These are phyloP conservation scores for Tephrocybe sp. DNA, from an alignment of 768 basidiomycete genomes.

Conservation along the genomic window DNA sequence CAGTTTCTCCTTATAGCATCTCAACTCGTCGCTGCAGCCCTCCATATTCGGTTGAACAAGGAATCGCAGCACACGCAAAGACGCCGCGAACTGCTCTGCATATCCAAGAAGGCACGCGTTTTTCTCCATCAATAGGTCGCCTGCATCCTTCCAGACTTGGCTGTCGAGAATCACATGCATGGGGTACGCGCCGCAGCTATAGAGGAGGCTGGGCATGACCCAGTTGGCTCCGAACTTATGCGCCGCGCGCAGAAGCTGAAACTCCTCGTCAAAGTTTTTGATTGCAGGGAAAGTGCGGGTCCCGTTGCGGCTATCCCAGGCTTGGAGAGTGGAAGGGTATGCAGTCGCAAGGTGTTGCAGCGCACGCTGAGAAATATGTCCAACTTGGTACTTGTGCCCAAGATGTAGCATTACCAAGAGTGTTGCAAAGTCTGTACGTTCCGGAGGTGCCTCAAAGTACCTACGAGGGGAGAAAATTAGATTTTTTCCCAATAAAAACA, in stretches of 20 bases:
- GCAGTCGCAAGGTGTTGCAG: slow-evolving; percentile 19
- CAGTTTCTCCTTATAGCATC: slow-evolving; percentile 11
- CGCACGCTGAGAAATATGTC: slow-evolving; percentile 15
- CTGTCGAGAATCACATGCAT: slow-evolving; percentile 18
- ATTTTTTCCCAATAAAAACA: background rate
- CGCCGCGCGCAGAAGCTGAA: slow-evolving; percentile 19
- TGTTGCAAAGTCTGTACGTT: slow-evolving; percentile 13
- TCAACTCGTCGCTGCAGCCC: slow-evolving; percentile 1
- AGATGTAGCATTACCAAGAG: slow-evolving; percentile 20
- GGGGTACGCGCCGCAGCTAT: slow-evolving; percentile 19
- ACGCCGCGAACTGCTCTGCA: slow-evolving; percentile 14
- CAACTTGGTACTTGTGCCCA: slow-evolving; percentile 21
- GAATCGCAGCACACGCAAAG: slow-evolving; percentile 14
- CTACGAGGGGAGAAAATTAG: background rate
- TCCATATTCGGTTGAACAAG: slow-evolving; percentile 7
- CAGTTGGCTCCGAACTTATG: slow-evolving; percentile 16
- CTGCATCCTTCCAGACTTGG: slow-evolving; percentile 14
- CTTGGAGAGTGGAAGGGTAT: slow-evolving; percentile 17
- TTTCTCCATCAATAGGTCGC: slow-evolving; percentile 13
- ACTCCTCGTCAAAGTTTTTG: slow-evolving; percentile 16
- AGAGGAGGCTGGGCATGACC: slow-evolving; percentile 20
- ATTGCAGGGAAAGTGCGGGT: slow-evolving; percentile 15
- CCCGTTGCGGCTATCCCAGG: slow-evolving; percentile 14
- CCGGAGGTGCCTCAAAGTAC: slow-evolving; percentile 18
- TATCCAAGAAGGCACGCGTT: slow-evolving; percentile 16